Conservation (phyloP, 1,284 basidiomycete species). For the Fomitopsis schrenkii region DNA sequence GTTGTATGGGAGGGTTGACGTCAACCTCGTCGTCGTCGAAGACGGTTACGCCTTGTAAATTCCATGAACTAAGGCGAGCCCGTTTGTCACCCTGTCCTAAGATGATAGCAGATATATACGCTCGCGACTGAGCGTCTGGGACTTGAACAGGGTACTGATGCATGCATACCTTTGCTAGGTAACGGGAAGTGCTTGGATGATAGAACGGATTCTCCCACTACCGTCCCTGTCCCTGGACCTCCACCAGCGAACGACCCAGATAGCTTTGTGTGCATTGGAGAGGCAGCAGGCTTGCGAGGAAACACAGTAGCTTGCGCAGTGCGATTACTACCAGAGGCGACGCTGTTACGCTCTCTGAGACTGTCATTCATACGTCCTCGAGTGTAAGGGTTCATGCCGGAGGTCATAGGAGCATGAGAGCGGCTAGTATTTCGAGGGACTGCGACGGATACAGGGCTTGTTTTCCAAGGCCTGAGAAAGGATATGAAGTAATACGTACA, state of each 20-base stretch:
- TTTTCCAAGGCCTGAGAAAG: neutral
- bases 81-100: neutral
- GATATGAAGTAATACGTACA: neutral
- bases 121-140: neutral
- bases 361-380: neutral
- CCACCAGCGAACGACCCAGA: neutral
- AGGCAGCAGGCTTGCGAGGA: neutral
- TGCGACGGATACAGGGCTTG: neutral
- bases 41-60: neutral
- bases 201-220: no score
- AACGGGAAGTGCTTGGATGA: no score
- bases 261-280: neutral
- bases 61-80: neutral
- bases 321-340: neutral
- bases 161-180: neutral
- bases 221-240: neutral
- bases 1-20: neutral
- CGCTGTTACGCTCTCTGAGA: neutral
- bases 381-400: neutral
- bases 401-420: neutral
- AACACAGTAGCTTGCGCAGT: neutral
- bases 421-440: no score
- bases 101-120: neutral
- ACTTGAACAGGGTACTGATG: neutral
- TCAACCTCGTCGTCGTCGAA: neutral